Evolutionary conservation across 495 filamentous ascomycete genomes (phyloP).

Genomic region (Haplographium delicatum): DNA sequence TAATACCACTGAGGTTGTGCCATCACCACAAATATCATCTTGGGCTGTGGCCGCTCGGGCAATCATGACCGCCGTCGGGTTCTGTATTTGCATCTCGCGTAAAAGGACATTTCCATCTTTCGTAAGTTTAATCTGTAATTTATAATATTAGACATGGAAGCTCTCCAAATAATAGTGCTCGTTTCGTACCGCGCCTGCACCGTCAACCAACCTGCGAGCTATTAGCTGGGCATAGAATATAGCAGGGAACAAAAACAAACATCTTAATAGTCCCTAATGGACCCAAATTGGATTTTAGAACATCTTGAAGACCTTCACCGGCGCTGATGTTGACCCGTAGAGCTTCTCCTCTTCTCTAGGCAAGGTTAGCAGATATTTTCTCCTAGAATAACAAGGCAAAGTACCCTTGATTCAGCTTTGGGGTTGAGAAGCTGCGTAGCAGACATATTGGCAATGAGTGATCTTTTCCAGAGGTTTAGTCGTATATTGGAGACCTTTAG

Average conservation of each 20-base stretch:
- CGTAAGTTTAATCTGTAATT: slow-evolving; percentile 85
- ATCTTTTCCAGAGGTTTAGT: neutral
- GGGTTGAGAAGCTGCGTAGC: slow-evolving; percentile 96
- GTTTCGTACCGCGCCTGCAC: slow-evolving; percentile 75
- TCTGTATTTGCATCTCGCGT: slow-evolving; percentile 94
- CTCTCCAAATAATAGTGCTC: neutral
- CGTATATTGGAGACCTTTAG: neutral
- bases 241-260: slow-evolving; percentile 39
- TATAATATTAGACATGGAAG: slow-evolving; percentile 9
- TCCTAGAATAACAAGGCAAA: slow-evolving; percentile 28
- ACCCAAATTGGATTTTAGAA: slow-evolving; percentile 92
- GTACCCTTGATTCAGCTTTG: slow-evolving; percentile 92
- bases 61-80: slow-evolving; percentile 96
- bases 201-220: slow-evolving; percentile 77
- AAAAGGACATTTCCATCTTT: slow-evolving; percentile 97
- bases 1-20: slow-evolving; percentile 93
- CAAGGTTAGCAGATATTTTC: slow-evolving; percentile 20
- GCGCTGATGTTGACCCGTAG: slow-evolving; percentile 93
- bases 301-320: slow-evolving; percentile 92
- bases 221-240: slow-evolving; percentile 3
- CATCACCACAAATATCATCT: slow-evolving; percentile 97
- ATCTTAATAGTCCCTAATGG: slow-evolving; percentile 96
- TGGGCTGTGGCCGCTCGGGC: slow-evolving; percentile 95
- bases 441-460: slow-evolving; percentile 51
- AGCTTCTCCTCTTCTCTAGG: slow-evolving; percentile 88